Base-by-base conservation (phyloP, 2,329 filamentous ascomycete species). In the Passalora sequoiae region DNA sequence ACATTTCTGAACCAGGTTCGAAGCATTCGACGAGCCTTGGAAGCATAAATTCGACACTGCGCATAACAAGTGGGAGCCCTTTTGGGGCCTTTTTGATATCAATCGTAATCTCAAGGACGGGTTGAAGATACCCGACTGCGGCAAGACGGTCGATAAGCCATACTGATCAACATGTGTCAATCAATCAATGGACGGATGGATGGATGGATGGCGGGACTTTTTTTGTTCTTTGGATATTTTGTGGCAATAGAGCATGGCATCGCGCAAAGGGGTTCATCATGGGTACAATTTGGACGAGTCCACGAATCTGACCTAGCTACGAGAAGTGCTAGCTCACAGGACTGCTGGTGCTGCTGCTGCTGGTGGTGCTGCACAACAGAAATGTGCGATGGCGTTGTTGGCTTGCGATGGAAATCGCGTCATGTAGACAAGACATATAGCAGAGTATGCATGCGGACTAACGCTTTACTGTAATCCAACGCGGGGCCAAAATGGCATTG, bases 11-110 rank as follows among this genome's bases (percentile, higher is more conserved):
- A 36, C 6, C 38, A 61, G 78, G 80, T 96, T 97, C 64, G 86
- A 89, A 62, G 88, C 89, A 7, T 97, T 96, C 63, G 91, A 97
- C 62, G 91, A 97, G 73, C 89, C 89, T 2, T 97, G 91, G 91
- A 96, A 97, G 70, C 72, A 84, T 43, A 60, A 66, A 13, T 95
- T 81, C 69, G 84, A 96, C 64, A 72, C 71, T 21, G 42, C 25
- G 42, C 51, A 46, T 44, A 51, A 91, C 69, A 75, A 85, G 40
- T 96, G 89, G 89, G 91, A 97, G 87, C 94, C 63, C 85, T 95
- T 64, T 96, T 55, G 91, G 91, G 91, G 92, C 7, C 69, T 97
- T 10, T 82, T 97, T 80, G 87, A 94, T 57, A 77, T 87, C 3
- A 76, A 88, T 59, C 80, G 91, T 44, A 87, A 89, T 25, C 69